Evolutionary conservation across 2,329 filamentous ascomycete genomes (phyloP).

Genomic region (Coniochaeta sp.): DNA sequence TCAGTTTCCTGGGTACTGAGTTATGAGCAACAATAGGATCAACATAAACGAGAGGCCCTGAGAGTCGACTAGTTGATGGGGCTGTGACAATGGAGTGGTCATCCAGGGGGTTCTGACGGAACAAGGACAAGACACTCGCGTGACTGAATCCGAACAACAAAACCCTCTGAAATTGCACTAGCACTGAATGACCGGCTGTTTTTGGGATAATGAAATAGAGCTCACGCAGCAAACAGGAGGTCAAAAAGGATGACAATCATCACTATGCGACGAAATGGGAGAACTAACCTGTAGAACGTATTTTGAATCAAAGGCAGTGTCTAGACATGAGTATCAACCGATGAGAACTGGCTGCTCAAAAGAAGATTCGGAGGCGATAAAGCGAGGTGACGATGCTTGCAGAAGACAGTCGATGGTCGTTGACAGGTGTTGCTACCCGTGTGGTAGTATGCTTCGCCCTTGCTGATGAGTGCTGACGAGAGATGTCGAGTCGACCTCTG

Average conservation of each 20-base stretch:
- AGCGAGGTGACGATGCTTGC: too few relatives aligned
- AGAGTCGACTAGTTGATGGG: too few relatives aligned
- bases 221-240: background rate
- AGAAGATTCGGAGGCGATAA: too few relatives aligned
- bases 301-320: too few relatives aligned
- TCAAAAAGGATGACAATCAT: background rate
- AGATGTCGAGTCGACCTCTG: constrained; percentile 1
- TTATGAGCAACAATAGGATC: background rate
- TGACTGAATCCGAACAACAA: background rate
- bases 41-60: background rate
- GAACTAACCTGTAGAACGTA: background rate
- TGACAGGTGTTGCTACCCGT: background rate
- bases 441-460: background rate
- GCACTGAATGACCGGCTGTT: background rate
- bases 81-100: background rate
- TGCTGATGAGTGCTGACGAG: too few relatives aligned
- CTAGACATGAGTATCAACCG: too few relatives aligned
- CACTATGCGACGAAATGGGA: background rate
- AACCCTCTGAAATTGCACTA: background rate
- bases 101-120: background rate
- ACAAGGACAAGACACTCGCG: background rate
- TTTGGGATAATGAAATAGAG: background rate
- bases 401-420: background rate
- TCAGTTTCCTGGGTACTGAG: background rate
- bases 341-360: too few relatives aligned